phyloP scores from a whole-genome alignment of 805 yeast genomes.

The Suhomyces vadensis region DNA sequence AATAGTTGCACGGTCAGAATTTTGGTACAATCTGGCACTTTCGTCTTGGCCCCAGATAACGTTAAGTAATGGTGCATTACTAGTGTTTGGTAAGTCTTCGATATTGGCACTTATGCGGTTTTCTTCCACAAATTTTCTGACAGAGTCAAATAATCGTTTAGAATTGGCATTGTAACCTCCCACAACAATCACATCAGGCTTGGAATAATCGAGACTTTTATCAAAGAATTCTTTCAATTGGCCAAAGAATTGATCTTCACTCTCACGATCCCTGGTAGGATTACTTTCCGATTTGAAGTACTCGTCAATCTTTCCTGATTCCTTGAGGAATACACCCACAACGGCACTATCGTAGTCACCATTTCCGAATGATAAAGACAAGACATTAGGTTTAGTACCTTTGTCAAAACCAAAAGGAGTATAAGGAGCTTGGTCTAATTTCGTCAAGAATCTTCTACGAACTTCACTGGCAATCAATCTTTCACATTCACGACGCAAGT shows the following conservation, averaged over 20 bases:
- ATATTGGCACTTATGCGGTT: constrained; percentile 55
- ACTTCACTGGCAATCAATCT: constrained; percentile 66
- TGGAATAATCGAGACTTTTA: constrained; percentile 47
- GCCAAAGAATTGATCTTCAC: constrained; percentile 49
- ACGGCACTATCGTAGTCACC: constrained; percentile 86
- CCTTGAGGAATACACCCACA: constrained; percentile 75
- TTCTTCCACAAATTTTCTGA: constrained; percentile 56
- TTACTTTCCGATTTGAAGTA: constrained; percentile 75
- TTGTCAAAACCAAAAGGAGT: constrained; percentile 74
- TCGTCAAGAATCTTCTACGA: constrained; percentile 65
- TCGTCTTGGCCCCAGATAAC: constrained; percentile 89
- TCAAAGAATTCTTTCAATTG: constrained; percentile 71
- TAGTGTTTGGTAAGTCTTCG: constrained; percentile 42
- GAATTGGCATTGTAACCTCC: constrained; percentile 83
- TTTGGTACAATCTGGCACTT: constrained; percentile 85
- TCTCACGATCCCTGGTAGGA: constrained; percentile 52
- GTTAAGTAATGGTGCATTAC: constrained; percentile 56
- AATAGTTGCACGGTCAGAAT: constrained; percentile 67
- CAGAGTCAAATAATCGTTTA: constrained; percentile 56
- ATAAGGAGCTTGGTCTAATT: constrained; percentile 91
- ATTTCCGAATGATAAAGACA: constrained; percentile 82
- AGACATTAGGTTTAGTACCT: constrained; percentile 83
- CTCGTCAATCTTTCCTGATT: constrained; percentile 76
- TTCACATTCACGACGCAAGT: constrained; percentile 73
- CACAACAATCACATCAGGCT: constrained; percentile 87